Percentiles rank a stretch among this genome's conserved stretches.
phyloP scores from a whole-genome alignment of 2,329 filamentous ascomycete species.

The Arthrobotrys conoides region DNA sequence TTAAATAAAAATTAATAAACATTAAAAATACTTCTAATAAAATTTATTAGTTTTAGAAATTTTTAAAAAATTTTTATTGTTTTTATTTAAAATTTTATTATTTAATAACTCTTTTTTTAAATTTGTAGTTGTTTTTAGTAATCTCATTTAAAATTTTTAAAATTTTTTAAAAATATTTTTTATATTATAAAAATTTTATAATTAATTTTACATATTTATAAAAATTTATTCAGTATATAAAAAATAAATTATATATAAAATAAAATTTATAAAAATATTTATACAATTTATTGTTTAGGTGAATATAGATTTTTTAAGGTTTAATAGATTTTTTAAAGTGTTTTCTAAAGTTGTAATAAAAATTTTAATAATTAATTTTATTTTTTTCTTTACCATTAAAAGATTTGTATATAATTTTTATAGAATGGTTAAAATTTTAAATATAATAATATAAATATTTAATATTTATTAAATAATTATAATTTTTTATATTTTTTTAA shows the following conservation, averaged over 20 bases:
- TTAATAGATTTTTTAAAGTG: background rate
- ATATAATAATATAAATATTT: background rate
- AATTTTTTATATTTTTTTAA: constrained; percentile 15
- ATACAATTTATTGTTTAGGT: background rate
- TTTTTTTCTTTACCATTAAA: background rate
- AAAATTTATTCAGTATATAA: constrained; percentile 16
- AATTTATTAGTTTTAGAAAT: constrained; percentile 1
- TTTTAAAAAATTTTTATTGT: constrained; percentile 1
- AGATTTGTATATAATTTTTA: constrained; percentile 1
- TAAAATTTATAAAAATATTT: constrained; percentile 10
- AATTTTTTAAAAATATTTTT: constrained; percentile 18
- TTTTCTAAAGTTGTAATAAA: background rate
- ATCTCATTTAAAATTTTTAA: background rate
- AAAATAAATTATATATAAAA: constrained; percentile 6
- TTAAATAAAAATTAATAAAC: too few species aligned
- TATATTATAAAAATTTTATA: constrained; percentile 8
- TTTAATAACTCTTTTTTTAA: background rate
- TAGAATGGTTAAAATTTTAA: background rate
- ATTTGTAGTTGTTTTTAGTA: background rate
- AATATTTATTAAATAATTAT: background rate
- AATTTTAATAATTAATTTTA: constrained; percentile 1
- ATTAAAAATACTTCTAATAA: background rate
- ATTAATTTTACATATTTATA: constrained; percentile 15
- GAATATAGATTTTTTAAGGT: background rate
- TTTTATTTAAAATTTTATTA: background rate